Conservation (phyloP, 2,329 filamentous ascomycete genomes). For the Bertia moriformis region DNA sequence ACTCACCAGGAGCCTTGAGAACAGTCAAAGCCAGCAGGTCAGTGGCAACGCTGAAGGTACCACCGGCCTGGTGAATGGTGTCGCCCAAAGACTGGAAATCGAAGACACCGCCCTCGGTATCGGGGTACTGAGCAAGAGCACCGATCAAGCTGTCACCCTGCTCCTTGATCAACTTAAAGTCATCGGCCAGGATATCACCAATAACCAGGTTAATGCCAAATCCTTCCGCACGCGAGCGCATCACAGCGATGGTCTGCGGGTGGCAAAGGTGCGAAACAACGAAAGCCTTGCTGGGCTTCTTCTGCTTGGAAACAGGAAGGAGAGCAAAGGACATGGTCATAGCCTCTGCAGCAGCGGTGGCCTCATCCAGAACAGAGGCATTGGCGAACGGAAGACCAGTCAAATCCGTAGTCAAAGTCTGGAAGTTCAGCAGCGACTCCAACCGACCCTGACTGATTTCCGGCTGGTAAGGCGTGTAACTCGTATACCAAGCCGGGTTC, state of each 20-base stretch:
- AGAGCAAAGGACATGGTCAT: slow-evolving; percentile 84
- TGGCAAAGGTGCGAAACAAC: slow-evolving; percentile 73
- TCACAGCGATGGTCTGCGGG: slow-evolving; percentile 71
- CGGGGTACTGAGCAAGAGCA: slow-evolving; percentile 87
- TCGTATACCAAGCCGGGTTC: slow-evolving; percentile 93
- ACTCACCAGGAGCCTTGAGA: slow-evolving; percentile 80
- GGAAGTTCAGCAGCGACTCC: slow-evolving; percentile 87
- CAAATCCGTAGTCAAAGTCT: slow-evolving; percentile 80
- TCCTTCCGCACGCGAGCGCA: slow-evolving; percentile 75
- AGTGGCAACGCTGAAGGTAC: slow-evolving; percentile 73
- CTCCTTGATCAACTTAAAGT: slow-evolving; percentile 51
- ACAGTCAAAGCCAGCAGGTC: slow-evolving; percentile 78
- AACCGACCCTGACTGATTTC: slow-evolving; percentile 92
- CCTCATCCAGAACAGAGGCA: slow-evolving; percentile 79
- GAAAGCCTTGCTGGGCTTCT: slow-evolving; percentile 63
- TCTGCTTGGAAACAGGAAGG: slow-evolving; percentile 56
- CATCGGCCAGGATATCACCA: slow-evolving; percentile 54
- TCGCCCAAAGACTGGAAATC: slow-evolving; percentile 65
- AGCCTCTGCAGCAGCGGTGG: slow-evolving; percentile 83
- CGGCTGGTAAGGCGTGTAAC: slow-evolving; percentile 92
- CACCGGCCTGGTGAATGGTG: slow-evolving; percentile 62
- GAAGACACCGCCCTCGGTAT: slow-evolving; percentile 68
- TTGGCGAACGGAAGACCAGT: slow-evolving; percentile 80
- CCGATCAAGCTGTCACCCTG: slow-evolving; percentile 73
- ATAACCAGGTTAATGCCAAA: slow-evolving; percentile 71